phyloP scores from a whole-genome alignment of 2,329 filamentous ascomycete genomes.

The Paecilomyces formosus region DNA sequence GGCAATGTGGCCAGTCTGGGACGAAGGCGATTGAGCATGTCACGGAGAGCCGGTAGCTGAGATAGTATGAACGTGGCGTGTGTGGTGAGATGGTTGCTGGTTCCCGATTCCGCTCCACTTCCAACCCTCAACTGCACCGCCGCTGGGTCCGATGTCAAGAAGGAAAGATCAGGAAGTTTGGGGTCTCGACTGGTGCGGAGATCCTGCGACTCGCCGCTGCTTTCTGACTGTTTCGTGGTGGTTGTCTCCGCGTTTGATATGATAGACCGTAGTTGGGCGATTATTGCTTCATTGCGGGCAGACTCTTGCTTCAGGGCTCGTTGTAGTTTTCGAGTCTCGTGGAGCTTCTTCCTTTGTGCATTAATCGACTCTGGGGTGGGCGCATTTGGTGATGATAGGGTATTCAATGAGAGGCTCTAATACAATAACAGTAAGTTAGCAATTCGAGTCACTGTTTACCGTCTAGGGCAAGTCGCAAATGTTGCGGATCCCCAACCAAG shows the following conservation, averaged over 20 bases:
- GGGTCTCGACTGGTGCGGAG: slow-evolving; percentile 14
- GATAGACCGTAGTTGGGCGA: slow-evolving; percentile 56
- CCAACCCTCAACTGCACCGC: slow-evolving; percentile 41
- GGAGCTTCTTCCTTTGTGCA: slow-evolving; percentile 63
- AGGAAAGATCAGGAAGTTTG: slow-evolving; percentile 41
- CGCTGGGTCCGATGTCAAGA: slow-evolving; percentile 46
- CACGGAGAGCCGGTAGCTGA: slow-evolving; percentile 71
- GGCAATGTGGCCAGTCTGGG: slow-evolving; percentile 51
- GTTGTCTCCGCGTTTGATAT: slow-evolving; percentile 31
- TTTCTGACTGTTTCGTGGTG: slow-evolving; percentile 9
- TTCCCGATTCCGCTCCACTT: slow-evolving; percentile 15
- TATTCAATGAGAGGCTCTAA: slow-evolving; percentile 31
- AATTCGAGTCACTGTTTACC: background rate
- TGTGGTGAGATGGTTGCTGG: slow-evolving; percentile 31
- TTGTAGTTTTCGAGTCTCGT: slow-evolving; percentile 72
- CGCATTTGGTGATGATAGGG: slow-evolving; percentile 20
- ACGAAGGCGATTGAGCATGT: slow-evolving; percentile 60
- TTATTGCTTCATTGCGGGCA: slow-evolving; percentile 62
- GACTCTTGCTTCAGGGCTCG: slow-evolving; percentile 62
- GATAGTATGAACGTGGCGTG: slow-evolving; percentile 64
- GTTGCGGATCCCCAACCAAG: background rate
- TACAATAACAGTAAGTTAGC: background rate
- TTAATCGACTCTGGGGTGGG: slow-evolving; percentile 63
- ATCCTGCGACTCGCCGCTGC: slow-evolving; percentile 8
- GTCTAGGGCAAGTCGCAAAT: background rate